Base-by-base conservation (phyloP, 2,329 filamentous ascomycete species). In the Talaromyces pinophilus region DNA sequence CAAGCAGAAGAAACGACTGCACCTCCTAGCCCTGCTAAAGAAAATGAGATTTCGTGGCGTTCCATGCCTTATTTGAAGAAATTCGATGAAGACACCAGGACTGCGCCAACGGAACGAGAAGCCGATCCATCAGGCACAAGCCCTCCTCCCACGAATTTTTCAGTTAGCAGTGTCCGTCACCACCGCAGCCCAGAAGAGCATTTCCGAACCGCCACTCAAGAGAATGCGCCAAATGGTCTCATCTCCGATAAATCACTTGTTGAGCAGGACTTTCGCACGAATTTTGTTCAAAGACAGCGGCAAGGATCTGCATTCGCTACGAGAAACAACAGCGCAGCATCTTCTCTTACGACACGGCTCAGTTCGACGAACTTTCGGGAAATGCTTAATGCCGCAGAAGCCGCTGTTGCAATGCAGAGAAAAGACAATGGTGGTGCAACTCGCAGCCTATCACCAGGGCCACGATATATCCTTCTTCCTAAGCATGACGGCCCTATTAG, bases 221-320 rank as follows among this genome's bases (percentile, higher is more conserved):
- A 48, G 15, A 44, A 50, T 1, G 59, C 52, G 13, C 25, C 11
- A 28, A 44, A 33, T 13, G 15, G 17, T 10, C 19, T 59, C 3
- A 30, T 19, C 13, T 54, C 61, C 44, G 50, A 50, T 13, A 60
- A 42, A 69, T 67, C 72, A n/a, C 72, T 81, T 2, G 77, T 80
- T 11, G 74, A 77, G 17, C 75, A 72, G 35, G 73, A 76, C 57
- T 81, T 81, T 66, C 76, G 79, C 3, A 67, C 71, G 6, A 74
- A 72, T 33, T 81, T 80, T 63, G 75, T 74, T 6, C 75, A 80
- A 68, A 72, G 70, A 61, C 66, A 70, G 28, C 67, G 67, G 17
- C 70, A 70, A 17, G 71, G 73, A 50, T 70, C 71, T 22, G 69
- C 71, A 57, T 30, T 67, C 60, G 59, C 64, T 66, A 66, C 68